These are phyloP conservation scores for Wickerhamomyces canadensis DNA, from an alignment of 805 yeast genomes.

Conservation along the genomic window DNA sequence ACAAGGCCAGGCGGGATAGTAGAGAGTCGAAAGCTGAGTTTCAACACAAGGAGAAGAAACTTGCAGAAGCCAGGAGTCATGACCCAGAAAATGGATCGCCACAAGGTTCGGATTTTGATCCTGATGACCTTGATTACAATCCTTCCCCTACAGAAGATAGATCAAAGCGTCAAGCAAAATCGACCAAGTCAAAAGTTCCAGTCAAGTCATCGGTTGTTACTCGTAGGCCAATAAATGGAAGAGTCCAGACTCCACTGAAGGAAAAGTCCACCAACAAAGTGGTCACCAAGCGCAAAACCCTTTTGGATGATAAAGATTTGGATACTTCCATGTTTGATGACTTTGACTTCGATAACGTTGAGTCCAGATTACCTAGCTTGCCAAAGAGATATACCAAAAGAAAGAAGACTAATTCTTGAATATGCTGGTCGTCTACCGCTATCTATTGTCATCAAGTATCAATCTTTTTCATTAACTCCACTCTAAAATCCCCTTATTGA, in stretches of 20 bases:
- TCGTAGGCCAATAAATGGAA: neutral
- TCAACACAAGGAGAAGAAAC: neutral
- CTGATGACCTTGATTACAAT: constrained; percentile 1
- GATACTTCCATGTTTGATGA: constrained; percentile 13
- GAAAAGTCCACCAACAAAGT: neutral
- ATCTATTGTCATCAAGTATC: neutral
- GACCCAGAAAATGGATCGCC: no score
- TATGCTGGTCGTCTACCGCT: no score
- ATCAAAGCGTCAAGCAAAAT: no score
- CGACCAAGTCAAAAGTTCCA: constrained; percentile 15
- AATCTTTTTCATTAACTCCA: neutral
- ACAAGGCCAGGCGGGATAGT: neutral
- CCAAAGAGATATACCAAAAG: constrained; percentile 18
- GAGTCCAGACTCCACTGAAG: neutral
- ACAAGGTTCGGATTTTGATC: neutral
- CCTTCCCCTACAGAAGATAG: no score
- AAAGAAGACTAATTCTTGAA: constrained; percentile 18
- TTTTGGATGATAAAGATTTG: constrained; percentile 25
- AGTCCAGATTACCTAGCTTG: constrained; percentile 6
- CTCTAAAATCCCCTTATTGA: neutral
- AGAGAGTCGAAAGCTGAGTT: neutral
- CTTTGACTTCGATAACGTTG: constrained; percentile 17
- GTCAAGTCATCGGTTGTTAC: neutral
- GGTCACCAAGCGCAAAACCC: constrained; percentile 23
- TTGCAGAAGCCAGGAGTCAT: no score